A percentile compares a stretch with the other conserved stretches of the same genome.
These are phyloP conservation scores for Globisporangium alternatum DNA, from an alignment of 352 stramenopile genomes.

Conservation along the genomic window DNA sequence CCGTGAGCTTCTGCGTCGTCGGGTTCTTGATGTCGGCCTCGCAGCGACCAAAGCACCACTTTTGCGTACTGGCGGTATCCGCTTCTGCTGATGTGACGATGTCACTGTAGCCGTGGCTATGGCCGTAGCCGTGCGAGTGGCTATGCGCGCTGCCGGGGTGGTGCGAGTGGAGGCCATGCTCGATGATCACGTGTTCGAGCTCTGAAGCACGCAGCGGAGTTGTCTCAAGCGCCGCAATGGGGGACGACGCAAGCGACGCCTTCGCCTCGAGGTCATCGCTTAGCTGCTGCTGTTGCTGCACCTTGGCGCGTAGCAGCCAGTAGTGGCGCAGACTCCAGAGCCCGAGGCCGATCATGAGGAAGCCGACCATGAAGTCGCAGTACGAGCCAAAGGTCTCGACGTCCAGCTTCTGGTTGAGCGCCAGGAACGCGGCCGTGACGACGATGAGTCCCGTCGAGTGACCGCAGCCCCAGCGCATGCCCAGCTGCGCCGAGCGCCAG, in stretches of 20 bases:
- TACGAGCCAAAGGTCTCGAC: slow-evolving; percentile 53
- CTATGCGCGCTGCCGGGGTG: slow-evolving; percentile 10
- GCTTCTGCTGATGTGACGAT: neutral
- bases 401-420: slow-evolving; percentile 40
- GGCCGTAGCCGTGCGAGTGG: slow-evolving; percentile 6
- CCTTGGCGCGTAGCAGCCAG: slow-evolving; percentile 28
- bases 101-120: slow-evolving; percentile 6
- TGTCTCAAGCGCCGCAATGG: slow-evolving; percentile 20
- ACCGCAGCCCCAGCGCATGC: slow-evolving; percentile 87
- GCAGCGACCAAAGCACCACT: slow-evolving; percentile 40
- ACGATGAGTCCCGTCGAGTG: slow-evolving; percentile 81
- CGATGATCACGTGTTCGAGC: slow-evolving; percentile 34
- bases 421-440: slow-evolving; percentile 60
- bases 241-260: neutral
- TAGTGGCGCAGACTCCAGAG: slow-evolving; percentile 60
- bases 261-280: slow-evolving; percentile 3
- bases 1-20: slow-evolving; percentile 58
- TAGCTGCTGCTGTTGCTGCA: slow-evolving; percentile 17
- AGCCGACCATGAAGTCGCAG: slow-evolving; percentile 68
- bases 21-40: slow-evolving; percentile 60
- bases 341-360: slow-evolving; percentile 66
- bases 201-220: slow-evolving; percentile 27
- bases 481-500: slow-evolving; percentile 70
- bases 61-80: neutral
- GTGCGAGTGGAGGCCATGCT: slow-evolving; percentile 35